Conservation (phyloP, 495 filamentous ascomycete genomes). For the Aspergillus ellipticus region DNA sequence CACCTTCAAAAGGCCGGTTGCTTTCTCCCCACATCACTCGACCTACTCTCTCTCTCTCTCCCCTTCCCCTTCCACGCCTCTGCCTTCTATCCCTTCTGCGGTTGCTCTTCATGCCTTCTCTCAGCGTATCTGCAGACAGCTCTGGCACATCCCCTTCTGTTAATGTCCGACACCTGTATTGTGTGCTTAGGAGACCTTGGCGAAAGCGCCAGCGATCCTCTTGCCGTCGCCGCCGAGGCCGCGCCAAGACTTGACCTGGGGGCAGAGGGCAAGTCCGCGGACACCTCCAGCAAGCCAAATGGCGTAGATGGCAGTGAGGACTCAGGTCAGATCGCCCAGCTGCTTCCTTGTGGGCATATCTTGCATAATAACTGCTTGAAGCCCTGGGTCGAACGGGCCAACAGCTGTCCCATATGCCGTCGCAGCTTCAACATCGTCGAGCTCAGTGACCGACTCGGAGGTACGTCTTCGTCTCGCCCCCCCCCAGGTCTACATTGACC, state of each 20-base stretch:
- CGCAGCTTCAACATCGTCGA: slow-evolving; percentile 85
- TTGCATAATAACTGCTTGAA: slow-evolving; percentile 88
- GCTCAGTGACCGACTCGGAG: slow-evolving; percentile 70
- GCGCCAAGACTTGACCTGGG: slow-evolving; percentile 45
- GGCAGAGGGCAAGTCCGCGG: slow-evolving; percentile 28
- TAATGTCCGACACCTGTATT: slow-evolving; percentile 92
- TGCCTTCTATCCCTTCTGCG: slow-evolving; percentile 14
- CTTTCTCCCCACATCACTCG: slow-evolving; percentile 38
- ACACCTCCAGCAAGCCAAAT: slow-evolving; percentile 34
- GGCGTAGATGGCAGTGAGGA: slow-evolving; percentile 34
- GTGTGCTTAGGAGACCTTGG: slow-evolving; percentile 92
- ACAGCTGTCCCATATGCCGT: slow-evolving; percentile 96
- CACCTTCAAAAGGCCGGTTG: slow-evolving; percentile 44
- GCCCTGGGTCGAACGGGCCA: slow-evolving; percentile 92
- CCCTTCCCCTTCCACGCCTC: slow-evolving; percentile 18
- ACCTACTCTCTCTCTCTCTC: slow-evolving; percentile 25
- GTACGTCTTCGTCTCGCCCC: slow-evolving; percentile 47
- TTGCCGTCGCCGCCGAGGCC: slow-evolving; percentile 40
- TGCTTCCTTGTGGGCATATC: slow-evolving; percentile 77
- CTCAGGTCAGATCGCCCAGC: slow-evolving; percentile 55
- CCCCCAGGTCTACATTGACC: not conserved
- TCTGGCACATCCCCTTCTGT: slow-evolving; percentile 34
- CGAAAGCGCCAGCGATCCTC: slow-evolving; percentile 51
- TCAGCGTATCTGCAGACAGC: slow-evolving; percentile 25
- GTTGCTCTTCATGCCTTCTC: slow-evolving; percentile 48